These are phyloP conservation scores for Cladophialophora exuberans DNA, from an alignment of 2,329 filamentous ascomycete genomes.

Conservation along the genomic window DNA sequence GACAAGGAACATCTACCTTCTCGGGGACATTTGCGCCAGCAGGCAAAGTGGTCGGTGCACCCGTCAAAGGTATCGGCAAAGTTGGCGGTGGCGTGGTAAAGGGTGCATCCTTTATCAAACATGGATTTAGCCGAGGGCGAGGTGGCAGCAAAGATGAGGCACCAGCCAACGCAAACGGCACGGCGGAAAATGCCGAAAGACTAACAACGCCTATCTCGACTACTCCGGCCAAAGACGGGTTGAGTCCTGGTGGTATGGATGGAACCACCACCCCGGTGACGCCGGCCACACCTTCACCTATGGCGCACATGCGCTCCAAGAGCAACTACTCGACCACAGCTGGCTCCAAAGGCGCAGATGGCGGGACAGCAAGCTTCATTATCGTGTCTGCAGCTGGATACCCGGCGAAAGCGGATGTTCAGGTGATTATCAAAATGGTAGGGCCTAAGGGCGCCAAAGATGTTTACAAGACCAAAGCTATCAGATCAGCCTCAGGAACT, in stretches of 20 bases:
- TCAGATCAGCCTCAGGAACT: slow-evolving; percentile 68
- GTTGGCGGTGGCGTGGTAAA: slow-evolving; percentile 83
- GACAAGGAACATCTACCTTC: slow-evolving; percentile 92
- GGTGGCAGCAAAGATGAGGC: slow-evolving; percentile 45
- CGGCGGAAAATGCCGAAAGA: slow-evolving; percentile 11
- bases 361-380: slow-evolving; percentile 78
- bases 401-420: slow-evolving; percentile 75
- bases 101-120: slow-evolving; percentile 87
- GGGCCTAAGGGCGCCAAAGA: slow-evolving; percentile 70
- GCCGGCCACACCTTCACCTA: slow-evolving; percentile 20
- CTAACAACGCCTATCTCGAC: slow-evolving; percentile 15
- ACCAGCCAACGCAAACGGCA: slow-evolving; percentile 21
- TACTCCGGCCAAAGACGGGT: slow-evolving; percentile 28
- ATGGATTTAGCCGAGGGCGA: slow-evolving; percentile 77
- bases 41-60: slow-evolving; percentile 88
- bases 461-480: slow-evolving; percentile 88
- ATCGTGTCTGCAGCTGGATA: slow-evolving; percentile 79
- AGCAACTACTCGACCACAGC: slow-evolving; percentile 57
- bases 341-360: slow-evolving; percentile 59
- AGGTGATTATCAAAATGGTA: slow-evolving; percentile 71
- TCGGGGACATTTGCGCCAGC: slow-evolving; percentile 85
- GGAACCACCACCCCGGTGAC: slow-evolving; percentile 21
- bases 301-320: slow-evolving; percentile 49
- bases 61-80: slow-evolving; percentile 87
- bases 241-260: slow-evolving; percentile 18